phyloP scores from a whole-genome alignment of 257 asterid genomes.

The Coffea eugenioides region DNA sequence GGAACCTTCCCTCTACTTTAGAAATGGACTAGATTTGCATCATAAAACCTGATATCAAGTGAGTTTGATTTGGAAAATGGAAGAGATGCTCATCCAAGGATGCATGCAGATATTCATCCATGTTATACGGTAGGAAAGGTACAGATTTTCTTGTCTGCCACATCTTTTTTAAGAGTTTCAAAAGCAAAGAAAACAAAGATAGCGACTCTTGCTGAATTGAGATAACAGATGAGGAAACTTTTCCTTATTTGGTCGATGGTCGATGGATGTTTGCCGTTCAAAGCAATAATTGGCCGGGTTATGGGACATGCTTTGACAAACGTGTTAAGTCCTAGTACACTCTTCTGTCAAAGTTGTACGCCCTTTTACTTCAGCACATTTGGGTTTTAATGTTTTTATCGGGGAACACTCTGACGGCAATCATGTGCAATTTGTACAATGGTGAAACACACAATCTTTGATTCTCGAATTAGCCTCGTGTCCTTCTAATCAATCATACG shows the following conservation, averaged over 20 bases:
- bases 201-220: neutral
- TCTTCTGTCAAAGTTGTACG: neutral
- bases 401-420: conserved; percentile 21
- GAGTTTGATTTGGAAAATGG: neutral
- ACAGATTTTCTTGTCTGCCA: neutral
- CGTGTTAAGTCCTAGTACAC: neutral
- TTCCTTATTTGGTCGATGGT: conserved; percentile 12
- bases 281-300: conserved; percentile 4
- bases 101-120: neutral
- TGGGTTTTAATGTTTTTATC: neutral
- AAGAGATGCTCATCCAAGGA: neutral
- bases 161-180: neutral
- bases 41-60: neutral
- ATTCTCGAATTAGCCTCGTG: neutral
- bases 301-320: conserved; percentile 3
- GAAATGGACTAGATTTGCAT: neutral
- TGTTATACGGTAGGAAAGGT: neutral
- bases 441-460: neutral
- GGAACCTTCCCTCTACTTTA: neutral
- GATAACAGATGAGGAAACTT: neutral
- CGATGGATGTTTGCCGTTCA: neutral
- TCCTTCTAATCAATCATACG: neutral
- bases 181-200: neutral
- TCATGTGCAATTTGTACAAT: conserved; percentile 28
- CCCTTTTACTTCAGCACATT: neutral